Conservation (phyloP, 768 basidiomycete species). For the Lentinula boryana region DNA sequence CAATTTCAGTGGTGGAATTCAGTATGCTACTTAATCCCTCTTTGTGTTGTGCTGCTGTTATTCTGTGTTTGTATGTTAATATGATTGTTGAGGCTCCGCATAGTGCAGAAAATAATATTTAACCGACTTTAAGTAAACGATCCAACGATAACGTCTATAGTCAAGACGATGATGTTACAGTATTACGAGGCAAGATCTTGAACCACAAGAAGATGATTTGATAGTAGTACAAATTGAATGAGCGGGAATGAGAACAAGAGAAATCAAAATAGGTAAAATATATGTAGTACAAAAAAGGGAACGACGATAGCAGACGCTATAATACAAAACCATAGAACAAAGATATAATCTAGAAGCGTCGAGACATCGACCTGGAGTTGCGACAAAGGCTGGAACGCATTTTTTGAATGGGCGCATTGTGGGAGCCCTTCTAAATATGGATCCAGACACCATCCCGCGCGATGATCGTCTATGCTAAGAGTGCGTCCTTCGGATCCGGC, state of each 20-base stretch:
- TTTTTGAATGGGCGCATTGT: not conserved
- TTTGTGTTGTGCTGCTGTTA: no score
- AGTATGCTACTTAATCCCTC: no score
- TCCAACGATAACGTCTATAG: not conserved
- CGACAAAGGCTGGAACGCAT: not conserved
- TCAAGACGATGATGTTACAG: not conserved
- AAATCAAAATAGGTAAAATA: not conserved
- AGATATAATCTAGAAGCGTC: not conserved
- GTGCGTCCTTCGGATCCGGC: not conserved
- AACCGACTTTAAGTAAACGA: not conserved
- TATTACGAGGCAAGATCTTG: not conserved
- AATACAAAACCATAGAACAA: not conserved
- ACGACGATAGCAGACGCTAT: not conserved
- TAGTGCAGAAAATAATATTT: no score
- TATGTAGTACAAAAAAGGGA: not conserved
- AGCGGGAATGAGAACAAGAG: not conserved
- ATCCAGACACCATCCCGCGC: not conserved
- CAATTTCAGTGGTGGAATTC: no score
- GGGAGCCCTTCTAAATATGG: not conserved
- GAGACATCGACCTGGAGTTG: not conserved
- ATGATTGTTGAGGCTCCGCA: no score
- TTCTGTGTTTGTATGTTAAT: no score
- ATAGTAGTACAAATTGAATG: not conserved
- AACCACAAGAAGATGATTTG: not conserved
- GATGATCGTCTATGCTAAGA: not conserved